Conservation (phyloP, 768 basidiomycete species). For the Neoboletus brunneissimus region DNA sequence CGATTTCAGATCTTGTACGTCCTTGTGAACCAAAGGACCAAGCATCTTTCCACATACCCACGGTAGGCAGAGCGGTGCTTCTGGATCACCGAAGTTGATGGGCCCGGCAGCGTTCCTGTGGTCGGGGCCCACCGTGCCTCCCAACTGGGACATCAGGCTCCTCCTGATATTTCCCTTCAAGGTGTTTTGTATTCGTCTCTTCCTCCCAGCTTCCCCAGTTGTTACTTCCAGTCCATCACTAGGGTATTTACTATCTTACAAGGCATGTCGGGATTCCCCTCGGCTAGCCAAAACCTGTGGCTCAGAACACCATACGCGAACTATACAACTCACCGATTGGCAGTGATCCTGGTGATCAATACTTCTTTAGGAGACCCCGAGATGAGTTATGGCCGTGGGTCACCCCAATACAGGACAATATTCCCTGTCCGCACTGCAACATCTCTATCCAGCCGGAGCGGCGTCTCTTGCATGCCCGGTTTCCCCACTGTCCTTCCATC, state of each 20-base stretch:
- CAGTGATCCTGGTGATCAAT: slow-evolving; percentile 8
- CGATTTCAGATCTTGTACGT: neutral
- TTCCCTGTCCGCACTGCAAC: neutral
- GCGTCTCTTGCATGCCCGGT: neutral
- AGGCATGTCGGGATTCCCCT: neutral
- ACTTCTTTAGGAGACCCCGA: neutral
- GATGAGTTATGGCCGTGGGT: neutral
- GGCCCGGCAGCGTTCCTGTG: neutral
- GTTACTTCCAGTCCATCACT: neutral
- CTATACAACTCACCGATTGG: slow-evolving; percentile 2
- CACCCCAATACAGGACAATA: neutral
- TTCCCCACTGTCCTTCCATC: neutral
- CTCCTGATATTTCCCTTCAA: neutral
- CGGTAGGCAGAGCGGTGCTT: neutral
- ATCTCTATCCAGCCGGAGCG: neutral
- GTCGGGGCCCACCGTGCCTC: neutral
- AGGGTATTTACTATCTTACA: neutral
- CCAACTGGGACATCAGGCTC: neutral
- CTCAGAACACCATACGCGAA: neutral
- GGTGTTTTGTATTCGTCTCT: neutral
- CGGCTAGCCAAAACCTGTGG: neutral
- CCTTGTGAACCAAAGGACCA: too few species aligned
- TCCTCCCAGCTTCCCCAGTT: neutral
- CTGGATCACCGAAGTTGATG: neutral
- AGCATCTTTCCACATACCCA: neutral